Base-by-base conservation (phyloP, 352 stramenopile species). In the Phytopythium mirpurense region DNA sequence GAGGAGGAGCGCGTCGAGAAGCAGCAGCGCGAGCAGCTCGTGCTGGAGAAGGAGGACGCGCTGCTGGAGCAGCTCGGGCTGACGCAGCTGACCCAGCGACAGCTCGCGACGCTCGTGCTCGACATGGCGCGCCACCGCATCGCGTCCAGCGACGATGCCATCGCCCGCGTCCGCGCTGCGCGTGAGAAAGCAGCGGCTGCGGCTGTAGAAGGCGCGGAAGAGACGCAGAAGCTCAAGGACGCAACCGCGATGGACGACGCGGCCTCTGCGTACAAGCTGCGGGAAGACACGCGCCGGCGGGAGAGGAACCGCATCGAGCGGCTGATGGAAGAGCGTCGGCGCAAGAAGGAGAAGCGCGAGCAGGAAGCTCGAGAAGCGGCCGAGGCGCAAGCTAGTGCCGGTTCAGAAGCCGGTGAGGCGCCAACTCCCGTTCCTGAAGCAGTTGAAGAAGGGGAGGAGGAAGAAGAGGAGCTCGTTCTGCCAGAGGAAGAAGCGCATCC, bases 51-150 rank as follows among this genome's bases (percentile, higher is more conserved):
- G 38, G 78, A 86, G 52, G 51, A 65, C 2, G 58, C 74, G 9
- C 70, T 88, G 34, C 38, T 83, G 32, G 48, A 51, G n/a, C 66
- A 80, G 43, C 59, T 93, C 2, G 83, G 83, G n/a, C 56, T 93
- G 31, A 19, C 64, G 21, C 72, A 88, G 4, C 41, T 93, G 19
- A 72, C 69, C 1, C 61, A 65, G 37, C 77, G 86, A 32, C 77
- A 93, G 47, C 58, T 93, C 5, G 51, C 63, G 14, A 70, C 66
- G 10, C 64, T 91, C 46, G 60, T 93, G 27, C 15, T 90, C n/a
- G 79, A 90, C 41, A 56, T 92, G 10, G 63, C 60, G 56, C 68
- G 67, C 0, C 63, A 72, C 36, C 54, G 54, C 1, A 42, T 85
- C 2, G 62, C 66, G 19, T 59, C 40, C 14, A 88, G 80, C 47